phyloP scores from a whole-genome alignment of 2,329 filamentous ascomycete species.

The Colletotrichum truncatum region DNA sequence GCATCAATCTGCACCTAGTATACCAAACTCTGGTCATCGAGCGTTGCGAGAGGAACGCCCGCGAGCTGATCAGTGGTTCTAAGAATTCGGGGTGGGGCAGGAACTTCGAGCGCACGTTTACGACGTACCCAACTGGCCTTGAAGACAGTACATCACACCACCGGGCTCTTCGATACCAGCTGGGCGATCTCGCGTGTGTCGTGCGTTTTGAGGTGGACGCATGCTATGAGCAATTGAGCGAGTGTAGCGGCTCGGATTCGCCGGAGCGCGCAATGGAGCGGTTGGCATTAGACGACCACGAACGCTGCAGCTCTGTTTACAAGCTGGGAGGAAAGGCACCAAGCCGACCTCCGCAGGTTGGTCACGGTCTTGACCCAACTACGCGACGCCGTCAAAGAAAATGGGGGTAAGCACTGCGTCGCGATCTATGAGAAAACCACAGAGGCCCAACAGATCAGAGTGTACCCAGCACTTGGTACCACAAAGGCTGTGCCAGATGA shows the following conservation, averaged over 20 bases:
- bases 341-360: not conserved
- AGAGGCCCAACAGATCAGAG: not conserved
- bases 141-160: constrained; percentile 1
- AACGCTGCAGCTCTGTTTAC: not conserved
- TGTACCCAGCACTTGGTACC: not conserved
- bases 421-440: not conserved
- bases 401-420: not conserved
- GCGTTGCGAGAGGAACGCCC: not conserved
- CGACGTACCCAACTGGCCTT: not conserved
- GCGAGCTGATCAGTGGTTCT: not conserved
- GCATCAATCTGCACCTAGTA: not conserved
- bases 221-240: not conserved
- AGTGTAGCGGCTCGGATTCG: not conserved
- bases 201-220: constrained; percentile 8
- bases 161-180: constrained; percentile 1
- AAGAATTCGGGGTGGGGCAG: not conserved
- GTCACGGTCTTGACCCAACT: not conserved
- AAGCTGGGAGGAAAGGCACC: not conserved
- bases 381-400: not conserved
- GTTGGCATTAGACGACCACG: not conserved
- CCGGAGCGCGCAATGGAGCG: not conserved
- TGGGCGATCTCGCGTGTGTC: not conserved
- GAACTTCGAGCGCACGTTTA: not conserved
- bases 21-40: not conserved
- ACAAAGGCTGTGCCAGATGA: not conserved